Evolutionary conservation across 139 green algal species (phyloP), one percentile per base, ranked within the genome.

Genomic region (Asterochloris sp.): DNA sequence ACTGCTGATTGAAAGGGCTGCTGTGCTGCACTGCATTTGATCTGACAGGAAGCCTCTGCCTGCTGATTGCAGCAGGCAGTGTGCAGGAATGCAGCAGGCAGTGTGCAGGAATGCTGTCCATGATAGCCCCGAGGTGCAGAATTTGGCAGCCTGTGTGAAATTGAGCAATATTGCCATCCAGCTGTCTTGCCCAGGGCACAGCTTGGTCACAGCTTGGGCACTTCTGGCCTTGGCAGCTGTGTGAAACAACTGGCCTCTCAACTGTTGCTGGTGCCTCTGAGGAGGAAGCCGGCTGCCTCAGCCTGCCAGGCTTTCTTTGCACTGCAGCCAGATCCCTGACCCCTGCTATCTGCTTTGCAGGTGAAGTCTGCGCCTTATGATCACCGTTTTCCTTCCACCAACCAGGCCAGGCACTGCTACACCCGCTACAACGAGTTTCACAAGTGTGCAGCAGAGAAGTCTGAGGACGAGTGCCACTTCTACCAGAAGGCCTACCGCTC

Each of bases 371-470:
- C 93, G 1, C 88, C 89, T 17, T 94, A 93, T 82, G 95, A 98
- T 83, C 89, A 90, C 29, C 89, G 82, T 13, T 85, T 82, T 26
- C 76, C 82, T 8, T 74, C 76, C 26, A 79, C 73, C 54, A 82
- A 85, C 60, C 82, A 98, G 83, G 87, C 91, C 23, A 88, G 94
- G 23, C 91, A 97, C 82, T 98, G 95, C 90, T 98, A 95, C 88
- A 96, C 95, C 27, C 89, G 93, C 78, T 98, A 97, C 91, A 96
- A 98, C 74, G 95, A 98, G 89, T 98, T 78, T 60, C 71, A 88
- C 85, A 84, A 81, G 47, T 88, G 91, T 85, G 90, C 95, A 86
- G 28, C 62, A 29, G 62, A 81, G 63, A 93, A 94, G 74, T 94
- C 91, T 17, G 90, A 94, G 84, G 94, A 95, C 62, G 87, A 94